Percentiles rank a stretch among this genome's conserved stretches.
Evolutionary conservation across 345 rosid genomes (phyloP).

Genomic region (Arabidopsis thaliana): DNA sequence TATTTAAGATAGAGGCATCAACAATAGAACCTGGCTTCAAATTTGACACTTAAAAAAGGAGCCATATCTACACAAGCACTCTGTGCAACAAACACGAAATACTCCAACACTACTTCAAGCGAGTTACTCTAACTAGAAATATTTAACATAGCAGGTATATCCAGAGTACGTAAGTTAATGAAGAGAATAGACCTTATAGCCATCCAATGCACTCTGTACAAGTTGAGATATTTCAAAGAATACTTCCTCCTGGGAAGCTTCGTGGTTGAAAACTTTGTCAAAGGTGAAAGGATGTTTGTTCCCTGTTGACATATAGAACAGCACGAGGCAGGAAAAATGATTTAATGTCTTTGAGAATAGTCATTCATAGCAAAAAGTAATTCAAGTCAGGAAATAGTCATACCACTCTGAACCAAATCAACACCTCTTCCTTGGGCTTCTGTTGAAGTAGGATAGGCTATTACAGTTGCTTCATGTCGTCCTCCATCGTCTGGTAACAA

Average conservation of each 20-base stretch:
- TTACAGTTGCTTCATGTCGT: conserved; percentile 49
- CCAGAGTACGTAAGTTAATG: background rate
- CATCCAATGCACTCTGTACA: conserved; percentile 90
- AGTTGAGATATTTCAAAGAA: conserved; percentile 85
- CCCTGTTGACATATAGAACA: conserved; percentile 48
- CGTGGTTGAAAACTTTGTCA: conserved; percentile 82
- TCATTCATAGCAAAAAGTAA: background rate
- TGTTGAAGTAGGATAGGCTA: conserved; percentile 65
- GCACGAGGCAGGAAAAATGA: background rate
- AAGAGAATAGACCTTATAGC: conserved; percentile 66
- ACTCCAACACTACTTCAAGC: background rate
- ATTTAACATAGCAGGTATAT: background rate
- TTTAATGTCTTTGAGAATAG: background rate
- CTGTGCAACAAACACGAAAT: background rate
- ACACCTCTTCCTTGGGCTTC: conserved; percentile 77
- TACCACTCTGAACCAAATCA: conserved; percentile 50
- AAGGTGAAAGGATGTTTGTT: conserved; percentile 77
- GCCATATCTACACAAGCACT: background rate
- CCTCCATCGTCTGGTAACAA: conserved; percentile 68
- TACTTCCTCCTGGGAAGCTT: conserved; percentile 78
- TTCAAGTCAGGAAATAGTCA: background rate
- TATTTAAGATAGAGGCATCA: background rate
- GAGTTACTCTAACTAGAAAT: background rate
- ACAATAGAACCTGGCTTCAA: background rate
- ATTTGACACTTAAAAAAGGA: background rate